A percentile compares a stretch with the other conserved stretches of the same genome.
Evolutionary conservation across 2,329 filamentous ascomycete species (phyloP).

Genomic region (Lasiodiplodia citricola): DNA sequence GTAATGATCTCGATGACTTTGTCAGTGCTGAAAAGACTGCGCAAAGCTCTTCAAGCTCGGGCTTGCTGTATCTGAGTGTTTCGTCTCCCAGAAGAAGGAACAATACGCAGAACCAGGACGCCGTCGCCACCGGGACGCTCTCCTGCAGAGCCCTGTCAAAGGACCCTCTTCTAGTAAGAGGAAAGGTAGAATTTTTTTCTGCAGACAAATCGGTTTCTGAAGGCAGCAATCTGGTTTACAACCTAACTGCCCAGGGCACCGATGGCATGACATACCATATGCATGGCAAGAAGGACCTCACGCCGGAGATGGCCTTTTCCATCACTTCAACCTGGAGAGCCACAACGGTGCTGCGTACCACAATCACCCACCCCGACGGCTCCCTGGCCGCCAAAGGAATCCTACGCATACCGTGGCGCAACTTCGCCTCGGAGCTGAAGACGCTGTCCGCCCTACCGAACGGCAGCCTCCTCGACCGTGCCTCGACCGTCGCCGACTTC

Average conservation of each 20-base stretch:
- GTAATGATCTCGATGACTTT: slow-evolving; percentile 59
- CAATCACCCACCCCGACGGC: slow-evolving; percentile 53
- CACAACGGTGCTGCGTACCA: slow-evolving; percentile 67
- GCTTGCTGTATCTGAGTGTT: slow-evolving; percentile 33
- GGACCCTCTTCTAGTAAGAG: slow-evolving; percentile 65
- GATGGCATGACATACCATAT: slow-evolving; percentile 62
- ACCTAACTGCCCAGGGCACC: slow-evolving; percentile 64
- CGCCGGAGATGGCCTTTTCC: slow-evolving; percentile 63
- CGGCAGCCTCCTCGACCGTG: slow-evolving; percentile 31
- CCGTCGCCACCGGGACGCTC: slow-evolving; percentile 65
- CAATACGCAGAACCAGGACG: slow-evolving; percentile 45
- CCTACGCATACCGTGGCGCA: slow-evolving; percentile 59
- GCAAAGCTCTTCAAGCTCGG: slow-evolving; percentile 26
- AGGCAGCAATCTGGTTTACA: slow-evolving; percentile 65
- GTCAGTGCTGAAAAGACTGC: slow-evolving; percentile 42
- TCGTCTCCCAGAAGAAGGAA: slow-evolving; percentile 4
- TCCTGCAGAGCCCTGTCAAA: slow-evolving; percentile 50
- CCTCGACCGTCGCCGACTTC: slow-evolving; percentile 52
- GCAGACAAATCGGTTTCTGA: slow-evolving; percentile 60
- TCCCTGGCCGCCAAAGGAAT: slow-evolving; percentile 63
- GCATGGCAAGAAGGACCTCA: slow-evolving; percentile 67
- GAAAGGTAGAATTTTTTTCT: slow-evolving; percentile 63
- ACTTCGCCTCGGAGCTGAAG: slow-evolving; percentile 62
- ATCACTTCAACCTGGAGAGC: slow-evolving; percentile 64
- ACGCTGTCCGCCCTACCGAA: slow-evolving; percentile 60